Evolutionary conservation across 2,329 filamentous ascomycete species (phyloP), one percentile per base, ranked within the genome.

Genomic region (Tolypocladium tundrense): DNA sequence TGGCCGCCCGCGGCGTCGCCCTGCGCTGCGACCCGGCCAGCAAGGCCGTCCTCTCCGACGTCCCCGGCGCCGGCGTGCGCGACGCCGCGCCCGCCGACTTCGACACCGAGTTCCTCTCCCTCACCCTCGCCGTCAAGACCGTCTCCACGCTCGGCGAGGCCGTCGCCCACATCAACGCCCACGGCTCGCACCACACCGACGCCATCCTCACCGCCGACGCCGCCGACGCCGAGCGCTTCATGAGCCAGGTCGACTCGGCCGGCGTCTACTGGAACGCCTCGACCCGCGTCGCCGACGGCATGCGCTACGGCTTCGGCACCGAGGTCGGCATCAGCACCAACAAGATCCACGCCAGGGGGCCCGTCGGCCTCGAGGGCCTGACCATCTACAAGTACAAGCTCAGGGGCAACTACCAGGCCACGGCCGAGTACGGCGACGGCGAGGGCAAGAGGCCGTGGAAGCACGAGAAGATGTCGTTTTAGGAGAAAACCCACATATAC

Each of bases 271-370:
- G 93, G 91, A 99, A 99, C 71, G 90, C 91, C 9, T 95, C 90
- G 31, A 96, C 91, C 10, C 84, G 94, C 55, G 93, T 99, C 75
- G 91, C 92, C 7, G 94, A 99, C 71, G 94, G 94, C 9, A 97
- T 96, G 88, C 83, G 94, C 48, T 97, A 95, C 71, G 94, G 94
- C 9, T 99, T 99, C 73, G 94, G 94, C 53, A 97, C 94, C 0
- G 94, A 99, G 75, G 94, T 99, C 31, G 94, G 94, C 57, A 97
- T 99, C 74, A 95, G 90, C 76, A 99, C 94, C 54, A 99, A 97
- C 79, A 99, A 97, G 79, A 96, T 99, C 62, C 94, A 99, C 71
- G 89, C 90, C 1, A 80, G 94, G 55, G 94, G 94, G 0, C 94
- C 94, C 0, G 94, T 99, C 7, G 94, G 94, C 1, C 77, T 99